phyloP scores from a whole-genome alignment of 2,329 filamentous ascomycete species.

The Bimuria novae-zelandiae region DNA sequence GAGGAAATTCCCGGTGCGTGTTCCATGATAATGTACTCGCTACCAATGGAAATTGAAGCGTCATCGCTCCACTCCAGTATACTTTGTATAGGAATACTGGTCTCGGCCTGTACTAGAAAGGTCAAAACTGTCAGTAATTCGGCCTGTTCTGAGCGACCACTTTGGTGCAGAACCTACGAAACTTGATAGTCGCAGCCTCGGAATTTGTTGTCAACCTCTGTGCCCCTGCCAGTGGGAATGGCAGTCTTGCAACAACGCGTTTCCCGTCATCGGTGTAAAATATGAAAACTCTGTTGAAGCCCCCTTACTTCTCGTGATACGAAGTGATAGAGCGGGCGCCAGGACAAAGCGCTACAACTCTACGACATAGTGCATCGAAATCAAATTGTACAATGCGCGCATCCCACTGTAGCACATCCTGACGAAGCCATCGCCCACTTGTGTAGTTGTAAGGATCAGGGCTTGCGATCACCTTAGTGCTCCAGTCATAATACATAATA shows the following conservation, averaged over 20 bases:
- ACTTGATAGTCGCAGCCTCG: conserved; percentile 47
- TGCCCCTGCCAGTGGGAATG: conserved; percentile 45
- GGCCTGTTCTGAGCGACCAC: too few relatives aligned
- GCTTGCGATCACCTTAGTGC: conserved; percentile 6
- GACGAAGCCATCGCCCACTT: conserved; percentile 34
- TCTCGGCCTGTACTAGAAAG: conserved; percentile 25
- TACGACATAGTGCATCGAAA: neutral
- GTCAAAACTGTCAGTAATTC: too few relatives aligned
- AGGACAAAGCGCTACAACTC: too few relatives aligned
- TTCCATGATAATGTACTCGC: conserved; percentile 46
- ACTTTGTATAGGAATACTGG: conserved; percentile 46
- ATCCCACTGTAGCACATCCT: conserved; percentile 39
- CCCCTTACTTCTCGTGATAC: conserved; percentile 49
- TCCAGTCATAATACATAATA: neutral
- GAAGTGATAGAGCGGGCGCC: conserved; percentile 20
- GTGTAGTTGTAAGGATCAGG: neutral
- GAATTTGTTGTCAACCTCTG: conserved; percentile 44
- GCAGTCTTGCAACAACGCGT: conserved; percentile 47
- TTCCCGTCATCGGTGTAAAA: conserved; percentile 44
- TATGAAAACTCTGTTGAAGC: conserved; percentile 50
- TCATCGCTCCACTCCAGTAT: conserved; percentile 50
- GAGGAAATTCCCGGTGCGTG: conserved; percentile 38
- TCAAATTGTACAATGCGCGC: conserved; percentile 46
- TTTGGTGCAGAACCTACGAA: too few relatives aligned
- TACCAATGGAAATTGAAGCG: conserved; percentile 31